Evolutionary conservation across 345 rosid genomes (phyloP).

Genomic region (Excoecaria cochinchinensis): DNA sequence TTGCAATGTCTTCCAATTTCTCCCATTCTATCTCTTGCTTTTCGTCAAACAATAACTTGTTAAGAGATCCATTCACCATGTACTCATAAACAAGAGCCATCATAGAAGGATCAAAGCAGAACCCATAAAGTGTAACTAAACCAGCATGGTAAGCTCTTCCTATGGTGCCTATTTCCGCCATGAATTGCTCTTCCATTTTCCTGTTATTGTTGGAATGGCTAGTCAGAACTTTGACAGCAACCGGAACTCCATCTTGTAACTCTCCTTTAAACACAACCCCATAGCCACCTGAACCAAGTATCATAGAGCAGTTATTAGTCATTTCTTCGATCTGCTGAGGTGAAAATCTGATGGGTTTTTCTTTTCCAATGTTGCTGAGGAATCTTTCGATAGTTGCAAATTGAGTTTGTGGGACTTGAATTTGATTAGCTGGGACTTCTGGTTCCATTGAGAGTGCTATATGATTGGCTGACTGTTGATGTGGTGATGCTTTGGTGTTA

Average conservation of each 20-base stretch:
- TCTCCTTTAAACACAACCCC: slow-evolving; percentile 35
- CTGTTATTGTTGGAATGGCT: background rate
- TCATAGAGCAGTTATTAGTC: slow-evolving; percentile 21
- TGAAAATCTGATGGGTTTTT: slow-evolving; percentile 34
- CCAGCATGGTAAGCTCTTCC: slow-evolving; percentile 40
- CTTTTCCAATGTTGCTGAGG: slow-evolving; percentile 17
- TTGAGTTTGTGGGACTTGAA: slow-evolving; percentile 4
- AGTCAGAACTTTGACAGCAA: slow-evolving; percentile 33
- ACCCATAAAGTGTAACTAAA: slow-evolving; percentile 37
- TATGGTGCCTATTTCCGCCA: slow-evolving; percentile 44
- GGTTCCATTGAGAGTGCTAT: background rate
- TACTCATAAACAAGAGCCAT: slow-evolving; percentile 40
- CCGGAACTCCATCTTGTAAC: slow-evolving; percentile 7
- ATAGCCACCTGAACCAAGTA: slow-evolving; percentile 30
- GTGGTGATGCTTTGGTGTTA: background rate
- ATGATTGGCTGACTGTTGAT: background rate
- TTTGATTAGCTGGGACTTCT: background rate
- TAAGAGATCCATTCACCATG: slow-evolving; percentile 41
- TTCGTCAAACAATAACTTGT: slow-evolving; percentile 18
- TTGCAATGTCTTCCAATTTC: slow-evolving; percentile 14
- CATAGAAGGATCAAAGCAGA: slow-evolving; percentile 28
- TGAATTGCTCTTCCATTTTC: slow-evolving; percentile 38
- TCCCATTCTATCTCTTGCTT: slow-evolving; percentile 11
- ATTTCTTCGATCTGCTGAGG: slow-evolving; percentile 15
- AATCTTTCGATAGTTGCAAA: slow-evolving; percentile 26